phyloP scores from a whole-genome alignment of 2,329 filamentous ascomycete genomes.

The Zymoseptoria brevis region DNA sequence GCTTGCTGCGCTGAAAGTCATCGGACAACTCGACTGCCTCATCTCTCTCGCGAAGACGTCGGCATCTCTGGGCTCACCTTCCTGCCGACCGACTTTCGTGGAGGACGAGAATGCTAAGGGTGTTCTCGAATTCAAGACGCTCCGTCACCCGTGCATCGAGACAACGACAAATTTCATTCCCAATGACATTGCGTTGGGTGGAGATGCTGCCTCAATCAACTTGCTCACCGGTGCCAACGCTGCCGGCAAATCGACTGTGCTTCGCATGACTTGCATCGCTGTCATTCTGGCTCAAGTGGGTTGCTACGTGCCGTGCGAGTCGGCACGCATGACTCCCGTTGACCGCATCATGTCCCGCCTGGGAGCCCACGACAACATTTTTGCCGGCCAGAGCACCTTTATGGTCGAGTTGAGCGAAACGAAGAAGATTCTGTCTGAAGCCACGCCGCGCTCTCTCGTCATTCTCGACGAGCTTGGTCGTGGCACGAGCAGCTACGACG shows the following conservation, averaged over 20 bases:
- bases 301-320: slow-evolving; percentile 78
- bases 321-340: slow-evolving; percentile 76
- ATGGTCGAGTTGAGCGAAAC: slow-evolving; percentile 97
- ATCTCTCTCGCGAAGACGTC: slow-evolving; percentile 90
- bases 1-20: slow-evolving; percentile 81
- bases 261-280: slow-evolving; percentile 93
- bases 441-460: slow-evolving; percentile 85
- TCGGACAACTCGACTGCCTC: slow-evolving; percentile 88
- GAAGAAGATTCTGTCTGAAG: slow-evolving; percentile 93
- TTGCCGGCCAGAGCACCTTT: slow-evolving; percentile 94
- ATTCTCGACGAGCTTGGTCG: slow-evolving; percentile 95
- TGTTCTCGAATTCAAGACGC: slow-evolving; percentile 81
- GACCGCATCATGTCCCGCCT: slow-evolving; percentile 98
- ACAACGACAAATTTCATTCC: slow-evolving; percentile 90
- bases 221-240: slow-evolving; percentile 93
- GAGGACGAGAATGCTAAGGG: slow-evolving; percentile 64
- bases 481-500: slow-evolving; percentile 91
- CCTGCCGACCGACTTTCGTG: slow-evolving; percentile 81
- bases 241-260: slow-evolving; percentile 90
- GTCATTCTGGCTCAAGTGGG: slow-evolving; percentile 97
- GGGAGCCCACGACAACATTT: slow-evolving; percentile 97
- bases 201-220: slow-evolving; percentile 72
- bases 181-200: slow-evolving; percentile 84
- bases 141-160: slow-evolving; percentile 91
- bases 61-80: slow-evolving; percentile 70